phyloP scores from a whole-genome alignment of 805 yeast species.

The Cyberlindnera euphorbiiphila region DNA sequence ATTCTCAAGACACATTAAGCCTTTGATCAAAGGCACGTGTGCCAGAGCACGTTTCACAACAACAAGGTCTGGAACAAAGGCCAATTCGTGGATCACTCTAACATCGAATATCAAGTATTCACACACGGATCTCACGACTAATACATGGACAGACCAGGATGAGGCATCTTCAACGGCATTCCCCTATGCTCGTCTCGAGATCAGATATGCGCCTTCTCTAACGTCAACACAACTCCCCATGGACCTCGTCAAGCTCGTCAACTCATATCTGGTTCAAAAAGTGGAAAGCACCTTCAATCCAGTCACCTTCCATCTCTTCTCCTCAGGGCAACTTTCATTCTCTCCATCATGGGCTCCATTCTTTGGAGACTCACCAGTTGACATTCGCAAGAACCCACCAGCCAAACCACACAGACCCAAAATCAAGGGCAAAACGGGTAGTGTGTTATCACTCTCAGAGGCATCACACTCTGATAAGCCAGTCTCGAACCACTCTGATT shows the following conservation, averaged over 20 bases:
- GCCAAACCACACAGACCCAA: slow-evolving; percentile 9
- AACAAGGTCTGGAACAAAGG: background rate
- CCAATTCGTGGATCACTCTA: slow-evolving; percentile 23
- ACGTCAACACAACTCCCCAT: slow-evolving; percentile 21
- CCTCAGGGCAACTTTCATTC: slow-evolving; percentile 29
- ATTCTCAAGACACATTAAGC: slow-evolving; percentile 24
- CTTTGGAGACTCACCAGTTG: slow-evolving; percentile 30
- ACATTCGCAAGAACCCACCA: slow-evolving; percentile 46
- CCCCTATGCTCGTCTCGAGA: slow-evolving; percentile 47
- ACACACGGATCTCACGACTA: slow-evolving; percentile 7
- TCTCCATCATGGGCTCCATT: slow-evolving; percentile 38
- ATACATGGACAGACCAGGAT: slow-evolving; percentile 18
- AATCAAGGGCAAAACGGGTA: slow-evolving; percentile 1
- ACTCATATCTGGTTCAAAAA: slow-evolving; percentile 46
- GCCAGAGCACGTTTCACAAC: slow-evolving; percentile 24
- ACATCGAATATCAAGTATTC: slow-evolving; percentile 23
- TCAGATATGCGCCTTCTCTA: slow-evolving; percentile 40
- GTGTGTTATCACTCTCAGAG: slow-evolving; percentile 6
- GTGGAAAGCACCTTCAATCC: slow-evolving; percentile 39
- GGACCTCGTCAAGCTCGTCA: slow-evolving; percentile 34
- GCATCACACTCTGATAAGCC: no score
- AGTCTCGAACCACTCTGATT: no score
- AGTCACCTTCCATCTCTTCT: slow-evolving; percentile 27
- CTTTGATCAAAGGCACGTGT: slow-evolving; percentile 17
- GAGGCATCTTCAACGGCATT: slow-evolving; percentile 26